phyloP scores from a whole-genome alignment of 345 rosid genomes.

The Murraya koenigii region DNA sequence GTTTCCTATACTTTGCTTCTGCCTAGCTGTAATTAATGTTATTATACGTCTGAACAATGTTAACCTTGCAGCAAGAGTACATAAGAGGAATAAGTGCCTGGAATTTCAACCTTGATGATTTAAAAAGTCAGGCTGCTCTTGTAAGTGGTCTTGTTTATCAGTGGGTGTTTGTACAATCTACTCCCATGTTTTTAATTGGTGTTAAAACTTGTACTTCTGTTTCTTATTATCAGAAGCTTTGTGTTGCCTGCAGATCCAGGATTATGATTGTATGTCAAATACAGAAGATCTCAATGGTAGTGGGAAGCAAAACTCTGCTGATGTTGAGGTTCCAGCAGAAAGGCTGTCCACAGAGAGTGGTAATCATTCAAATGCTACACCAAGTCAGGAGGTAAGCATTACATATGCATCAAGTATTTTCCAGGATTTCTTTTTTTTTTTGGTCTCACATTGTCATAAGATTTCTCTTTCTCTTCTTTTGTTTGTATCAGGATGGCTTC shows the following conservation, averaged over 20 bases:
- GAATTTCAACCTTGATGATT: slow-evolving; percentile 98
- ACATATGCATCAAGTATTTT: slow-evolving; percentile 4
- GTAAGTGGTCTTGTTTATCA: slow-evolving; percentile 41
- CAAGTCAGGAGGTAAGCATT: slow-evolving; percentile 59
- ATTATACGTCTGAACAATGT: slow-evolving; percentile 13
- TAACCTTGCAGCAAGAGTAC: slow-evolving; percentile 83
- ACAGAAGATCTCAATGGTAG: slow-evolving; percentile 46
- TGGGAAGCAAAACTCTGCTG: slow-evolving; percentile 43
- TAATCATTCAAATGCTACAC: slow-evolving; percentile 47
- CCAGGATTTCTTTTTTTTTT: slow-evolving; percentile 6
- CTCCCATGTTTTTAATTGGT: neutral
- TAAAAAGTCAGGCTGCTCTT: slow-evolving; percentile 88
- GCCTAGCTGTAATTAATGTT: slow-evolving; percentile 5
- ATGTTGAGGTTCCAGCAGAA: slow-evolving; percentile 33
- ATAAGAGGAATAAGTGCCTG: slow-evolving; percentile 93
- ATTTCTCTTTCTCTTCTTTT: slow-evolving; percentile 21
- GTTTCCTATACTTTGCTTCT: neutral
- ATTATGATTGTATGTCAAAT: slow-evolving; percentile 51
- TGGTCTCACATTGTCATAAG: slow-evolving; percentile 6
- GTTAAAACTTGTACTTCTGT: neutral
- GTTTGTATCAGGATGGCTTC: slow-evolving; percentile 63
- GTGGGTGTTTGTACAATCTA: slow-evolving; percentile 2
- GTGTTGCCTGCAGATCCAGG: slow-evolving; percentile 63
- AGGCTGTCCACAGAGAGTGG: slow-evolving; percentile 38
- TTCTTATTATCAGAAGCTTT: slow-evolving; percentile 13